Base-by-base conservation (phyloP, 2,329 filamentous ascomycete species). In the Trichocomaceae sp. region DNA sequence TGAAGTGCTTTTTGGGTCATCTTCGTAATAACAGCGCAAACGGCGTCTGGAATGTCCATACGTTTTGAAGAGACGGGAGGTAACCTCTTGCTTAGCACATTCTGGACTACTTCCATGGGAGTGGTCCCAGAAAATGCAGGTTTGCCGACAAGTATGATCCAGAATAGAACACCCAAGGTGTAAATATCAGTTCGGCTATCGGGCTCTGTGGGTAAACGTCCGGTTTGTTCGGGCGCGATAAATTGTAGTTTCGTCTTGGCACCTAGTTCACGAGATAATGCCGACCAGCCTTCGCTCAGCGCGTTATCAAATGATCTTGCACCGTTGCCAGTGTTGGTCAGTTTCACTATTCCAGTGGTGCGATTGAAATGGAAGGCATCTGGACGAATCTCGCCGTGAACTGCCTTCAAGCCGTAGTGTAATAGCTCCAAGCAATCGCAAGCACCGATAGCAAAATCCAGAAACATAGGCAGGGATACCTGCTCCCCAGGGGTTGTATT, bases 181-280 rank as follows among this genome's bases (percentile, higher is more conserved):
- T 96, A 96, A 31, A 96, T 95, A 69, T 97, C 92, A 15, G 92
- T 96, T 41, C 92, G 83, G 44, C 83, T 88, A 71, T 96, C 92
- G 1, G 92, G 92, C 69, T 96, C 91, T 3, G 88, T 90, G 2
- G 90, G 88, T 81, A 96, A 87, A 19, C 92, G 85, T 13, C 92
- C 92, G 2, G 92, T 96, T 75, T 96, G 92, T 67, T 97, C 92
- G 0, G 92, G 91, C 47, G 90, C 92, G 66, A 96, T 95, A 66
- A 90, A 96, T 50, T 91, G 83, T 19, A 97, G 77, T 71, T 95
- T 96, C 66, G 91, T 86, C 72, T 90, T 90, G 41, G 90, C 88
- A 2, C 91, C 91, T 7, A 90, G 73, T 68, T 96, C 88, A 57
- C 87, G 86, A 12, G 88, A 92, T 9, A 96, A 74, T 0, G 82